Evolutionary conservation across 306 rosid species (phyloP).

Genomic region (Cicer yamashitae): DNA sequence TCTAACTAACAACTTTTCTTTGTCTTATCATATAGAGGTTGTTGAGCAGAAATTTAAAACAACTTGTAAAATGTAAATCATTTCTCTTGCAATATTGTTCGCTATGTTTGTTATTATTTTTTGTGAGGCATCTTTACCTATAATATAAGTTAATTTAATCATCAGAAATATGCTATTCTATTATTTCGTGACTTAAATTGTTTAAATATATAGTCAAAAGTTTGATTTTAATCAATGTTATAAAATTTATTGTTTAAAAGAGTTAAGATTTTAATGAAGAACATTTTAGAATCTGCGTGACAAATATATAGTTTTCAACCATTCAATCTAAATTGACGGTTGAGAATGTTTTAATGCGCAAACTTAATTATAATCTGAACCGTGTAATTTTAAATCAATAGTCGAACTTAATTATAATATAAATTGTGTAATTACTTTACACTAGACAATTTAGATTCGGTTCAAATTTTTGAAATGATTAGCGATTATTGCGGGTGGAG

Average conservation of each 20-base stretch:
- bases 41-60: slow-evolving; percentile 33
- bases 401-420: too few relatives aligned
- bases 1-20: slow-evolving; percentile 3
- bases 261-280: not conserved
- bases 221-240: not conserved
- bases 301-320: too few relatives aligned
- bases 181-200: fast-evolving
- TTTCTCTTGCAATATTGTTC: slow-evolving; percentile 11
- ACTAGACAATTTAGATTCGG: too few relatives aligned
- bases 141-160: not conserved
- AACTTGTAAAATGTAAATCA: slow-evolving; percentile 32
- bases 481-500: not conserved
- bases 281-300: too few relatives aligned
- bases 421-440: too few relatives aligned
- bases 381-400: too few relatives aligned
- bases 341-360: too few relatives aligned
- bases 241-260: not conserved
- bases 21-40: not conserved
- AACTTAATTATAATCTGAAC: too few relatives aligned
- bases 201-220: not conserved
- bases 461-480: not conserved
- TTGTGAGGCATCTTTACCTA: not conserved
- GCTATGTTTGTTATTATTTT: not conserved
- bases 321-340: too few relatives aligned
- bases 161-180: not conserved